Percentiles rank a stretch among this genome's conserved stretches.
These are phyloP conservation scores for Alternaria sp. DNA, from an alignment of 2,329 filamentous ascomycete genomes.

Conservation along the genomic window DNA sequence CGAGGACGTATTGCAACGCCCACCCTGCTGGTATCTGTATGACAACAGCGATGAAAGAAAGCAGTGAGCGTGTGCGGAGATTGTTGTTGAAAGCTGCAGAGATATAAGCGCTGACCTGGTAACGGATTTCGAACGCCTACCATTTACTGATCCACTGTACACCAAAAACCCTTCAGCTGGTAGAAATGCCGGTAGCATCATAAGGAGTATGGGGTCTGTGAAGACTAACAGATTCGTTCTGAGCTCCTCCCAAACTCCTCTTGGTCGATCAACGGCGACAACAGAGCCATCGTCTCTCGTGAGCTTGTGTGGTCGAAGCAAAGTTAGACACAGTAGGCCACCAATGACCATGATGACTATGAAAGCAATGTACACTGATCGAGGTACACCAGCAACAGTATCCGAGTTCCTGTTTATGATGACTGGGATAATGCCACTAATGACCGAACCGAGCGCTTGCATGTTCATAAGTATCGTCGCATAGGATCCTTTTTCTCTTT, in stretches of 20 bases:
- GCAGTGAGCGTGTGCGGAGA: conserved; percentile 36
- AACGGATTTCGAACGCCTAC: conserved; percentile 14
- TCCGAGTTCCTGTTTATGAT: conserved; percentile 43
- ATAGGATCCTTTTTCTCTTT: conserved; percentile 41
- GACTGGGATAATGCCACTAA: conserved; percentile 44
- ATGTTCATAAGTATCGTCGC: conserved; percentile 45
- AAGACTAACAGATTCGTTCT: conserved; percentile 39
- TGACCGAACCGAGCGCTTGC: conserved; percentile 41
- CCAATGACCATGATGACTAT: conserved; percentile 42
- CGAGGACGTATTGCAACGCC: conserved; percentile 41
- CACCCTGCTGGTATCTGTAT: conserved; percentile 44
- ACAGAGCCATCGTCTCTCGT: conserved; percentile 42
- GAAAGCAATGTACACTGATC: conserved; percentile 43
- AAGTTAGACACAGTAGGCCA: conserved; percentile 33
- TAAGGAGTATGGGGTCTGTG: conserved; percentile 37
- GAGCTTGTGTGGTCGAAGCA: conserved; percentile 41
- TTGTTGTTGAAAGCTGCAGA: conserved; percentile 40
- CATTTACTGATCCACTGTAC: conserved; percentile 46
- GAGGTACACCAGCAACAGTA: conserved; percentile 40
- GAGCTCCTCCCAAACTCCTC: conserved; percentile 39
- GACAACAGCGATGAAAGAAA: conserved; percentile 42
- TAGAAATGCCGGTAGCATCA: conserved; percentile 44
- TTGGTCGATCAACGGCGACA: conserved; percentile 37
- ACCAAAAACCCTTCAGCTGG: conserved; percentile 43
- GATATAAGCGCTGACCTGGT: not conserved